phyloP scores from a whole-genome alignment of 257 asterid genomes.

The Schizonepeta tenuifolia region DNA sequence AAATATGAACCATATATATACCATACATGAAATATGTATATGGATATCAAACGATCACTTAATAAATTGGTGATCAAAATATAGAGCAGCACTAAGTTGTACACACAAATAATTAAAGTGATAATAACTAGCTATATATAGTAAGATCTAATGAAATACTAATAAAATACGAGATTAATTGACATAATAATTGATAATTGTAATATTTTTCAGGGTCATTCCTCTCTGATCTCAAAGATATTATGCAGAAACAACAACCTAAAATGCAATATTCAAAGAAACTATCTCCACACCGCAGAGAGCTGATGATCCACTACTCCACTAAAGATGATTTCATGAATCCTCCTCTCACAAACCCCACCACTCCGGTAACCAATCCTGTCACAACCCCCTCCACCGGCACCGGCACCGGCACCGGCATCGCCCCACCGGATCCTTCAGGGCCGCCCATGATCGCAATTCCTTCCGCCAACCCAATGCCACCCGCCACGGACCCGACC shows the following conservation, averaged over 20 bases:
- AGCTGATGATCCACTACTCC: constrained; percentile 37
- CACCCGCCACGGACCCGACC: constrained; percentile 37
- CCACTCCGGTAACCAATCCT: constrained; percentile 66
- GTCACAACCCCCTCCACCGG: constrained; percentile 48
- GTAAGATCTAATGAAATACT: too few species aligned
- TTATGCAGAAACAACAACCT: constrained; percentile 8
- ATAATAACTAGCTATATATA: too few species aligned
- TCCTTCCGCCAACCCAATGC: constrained; percentile 49
- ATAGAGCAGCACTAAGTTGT: too few species aligned
- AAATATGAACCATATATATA: too few species aligned
- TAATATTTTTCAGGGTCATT: constrained; percentile 40
- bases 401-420: constrained; percentile 41
- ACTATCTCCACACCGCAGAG: constrained; percentile 31
- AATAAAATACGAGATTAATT: too few species aligned
- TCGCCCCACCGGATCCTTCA: constrained; percentile 43
- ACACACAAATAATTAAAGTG: too few species aligned
- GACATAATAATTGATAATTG: neutral
- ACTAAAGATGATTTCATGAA: constrained; percentile 43
- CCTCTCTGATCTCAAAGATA: constrained; percentile 1
- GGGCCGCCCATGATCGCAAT: constrained; percentile 42
- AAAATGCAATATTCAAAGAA: neutral
- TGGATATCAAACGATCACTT: too few species aligned
- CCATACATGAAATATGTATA: too few species aligned
- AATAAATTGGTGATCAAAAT: too few species aligned
- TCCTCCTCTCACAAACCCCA: constrained; percentile 48